Conservation (phyloP, 2,329 filamentous ascomycete genomes). For the Plenodomus lindquistii region DNA sequence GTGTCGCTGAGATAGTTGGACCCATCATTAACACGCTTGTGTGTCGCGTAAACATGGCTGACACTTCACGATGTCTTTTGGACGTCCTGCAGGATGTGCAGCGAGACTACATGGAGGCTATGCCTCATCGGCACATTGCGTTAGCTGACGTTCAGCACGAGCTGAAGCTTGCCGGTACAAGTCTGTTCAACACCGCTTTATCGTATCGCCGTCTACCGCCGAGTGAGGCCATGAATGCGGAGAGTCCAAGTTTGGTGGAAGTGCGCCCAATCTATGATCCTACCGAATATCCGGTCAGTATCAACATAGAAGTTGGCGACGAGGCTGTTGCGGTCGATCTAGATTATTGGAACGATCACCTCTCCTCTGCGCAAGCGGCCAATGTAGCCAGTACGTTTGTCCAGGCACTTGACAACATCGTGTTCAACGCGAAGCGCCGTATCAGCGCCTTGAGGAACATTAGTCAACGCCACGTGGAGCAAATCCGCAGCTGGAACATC, state of each 20-base stretch:
- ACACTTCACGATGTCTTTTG: conserved; percentile 36
- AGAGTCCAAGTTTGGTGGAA: conserved; percentile 45
- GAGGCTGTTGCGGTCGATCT: conserved; percentile 35
- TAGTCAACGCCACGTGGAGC: conserved; percentile 42
- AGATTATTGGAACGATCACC: conserved; percentile 40
- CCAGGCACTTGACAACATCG: conserved; percentile 40
- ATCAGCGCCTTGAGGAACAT: conserved; percentile 44
- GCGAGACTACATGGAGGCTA: conserved; percentile 52
- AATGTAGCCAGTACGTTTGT: conserved; percentile 40
- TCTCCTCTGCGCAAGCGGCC: conserved; percentile 35
- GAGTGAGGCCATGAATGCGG: conserved; percentile 20
- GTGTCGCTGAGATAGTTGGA: conserved; percentile 50
- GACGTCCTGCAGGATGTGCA: conserved; percentile 50
- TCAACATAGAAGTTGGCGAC: conserved; percentile 55
- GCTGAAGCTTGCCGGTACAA: conserved; percentile 34
- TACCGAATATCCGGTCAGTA: conserved; percentile 53
- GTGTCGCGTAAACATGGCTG: conserved; percentile 47
- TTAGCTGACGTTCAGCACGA: conserved; percentile 54
- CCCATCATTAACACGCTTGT: conserved; percentile 53
- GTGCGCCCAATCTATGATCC: conserved; percentile 48
- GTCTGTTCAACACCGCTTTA: conserved; percentile 54
- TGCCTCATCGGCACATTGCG: conserved; percentile 49
- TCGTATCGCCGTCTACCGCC: conserved; percentile 52
- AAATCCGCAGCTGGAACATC: conserved; percentile 35
- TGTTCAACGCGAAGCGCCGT: conserved; percentile 38